Base-by-base conservation (phyloP, 129 eudicot genomes). In the Pittosporum tobira region DNA sequence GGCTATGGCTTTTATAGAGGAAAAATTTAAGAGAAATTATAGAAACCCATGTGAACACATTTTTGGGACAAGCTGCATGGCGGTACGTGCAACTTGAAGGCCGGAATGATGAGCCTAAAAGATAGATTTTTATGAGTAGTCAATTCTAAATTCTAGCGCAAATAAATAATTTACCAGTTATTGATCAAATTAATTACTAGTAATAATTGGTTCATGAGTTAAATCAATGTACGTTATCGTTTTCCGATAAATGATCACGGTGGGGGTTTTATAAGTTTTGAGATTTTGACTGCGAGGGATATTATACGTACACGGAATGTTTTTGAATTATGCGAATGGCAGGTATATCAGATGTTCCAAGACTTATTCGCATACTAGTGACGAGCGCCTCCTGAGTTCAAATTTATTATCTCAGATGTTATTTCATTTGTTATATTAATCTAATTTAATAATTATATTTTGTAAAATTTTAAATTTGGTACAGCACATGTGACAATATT, bases 41-140 rank as follows among this genome's bases (percentile, higher is more conserved):
- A 40, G 46, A 40, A 4, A 40, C 46, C 46, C 18, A 29, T 54
- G 59, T 54, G 59, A 54, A 54, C 10, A 29, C 20, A 54, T 54
- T 29, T 8, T 54, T 28, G 20, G 2, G 40, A 34, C 40, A 34
- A 54, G 14, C 9, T 1, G 11, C 1, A 0, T 22, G 24, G 14
- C 9, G 0, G 11, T 1, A 0, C 14, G 24, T 9, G 10, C 15
- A 28, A 54, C 59, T 54, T 54, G 59, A 8, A 9, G 43, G 40
- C 59, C 29, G 28, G 59, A 8, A 9, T 24, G 40, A 29, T 54
- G 59, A 54, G 15, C 46, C 46, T 40, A 40, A 40, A 40, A n/a
- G 15, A 14, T 40, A 6, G 46, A 40, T 15, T 40, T 40, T 40
- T 40, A 9, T 40, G 46, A 2, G 18, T 40, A n/a, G 14, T 40